Evolutionary conservation across 352 stramenopile species (phyloP), one percentile per base, ranked within the genome.

Genomic region (Phytophthora europaea): DNA sequence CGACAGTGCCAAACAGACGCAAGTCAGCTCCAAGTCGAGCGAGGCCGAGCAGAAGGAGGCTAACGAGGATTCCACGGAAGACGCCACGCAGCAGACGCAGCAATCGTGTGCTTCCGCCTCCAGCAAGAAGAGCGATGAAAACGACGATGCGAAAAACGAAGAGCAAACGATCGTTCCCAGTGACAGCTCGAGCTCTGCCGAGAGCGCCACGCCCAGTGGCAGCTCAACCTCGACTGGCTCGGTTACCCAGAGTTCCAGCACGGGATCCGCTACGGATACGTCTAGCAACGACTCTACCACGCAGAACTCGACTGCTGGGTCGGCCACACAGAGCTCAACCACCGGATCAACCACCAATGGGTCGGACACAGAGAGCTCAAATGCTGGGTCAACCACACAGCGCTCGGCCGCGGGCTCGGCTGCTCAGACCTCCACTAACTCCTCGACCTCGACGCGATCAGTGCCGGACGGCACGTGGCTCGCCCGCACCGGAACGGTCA

Each of bases 121-220:
- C 20, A 54, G 48, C 31, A 60, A 60, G 31, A 45, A 60, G 33
- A 47, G 38, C 28, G 53, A 60, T 13, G 43, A 60, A 28, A 47
- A 47, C 33, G 53, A 47, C n/a, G 33, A 60, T 31, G 53, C 53
- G 8, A 16, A 60, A n/a, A 60, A 60, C 53, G 53, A 60, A 60
- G 53, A 45, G 33, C 31, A 60, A 33, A 60, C 53, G 31, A 47
- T 60, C 33, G 8, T 10, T 38, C 8, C 34, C 34, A 12, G 34
- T 38, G 34, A 10, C 34, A 38, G 34, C 34, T 15, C 34, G 34
- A 38, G 8, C 34, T 38, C 34, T 7, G 34, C 8, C 34, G 34
- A 7, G 34, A 38, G 34, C 34, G 13, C 34, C 34, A 38, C 34
- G 34, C 13, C 34, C 34, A 38, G 34, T 10, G 34, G 7, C 34